Evolutionary conservation across 257 asterid genomes (phyloP), one percentile per base, ranked within the genome.

Genomic region (Euphrasia confusa): DNA sequence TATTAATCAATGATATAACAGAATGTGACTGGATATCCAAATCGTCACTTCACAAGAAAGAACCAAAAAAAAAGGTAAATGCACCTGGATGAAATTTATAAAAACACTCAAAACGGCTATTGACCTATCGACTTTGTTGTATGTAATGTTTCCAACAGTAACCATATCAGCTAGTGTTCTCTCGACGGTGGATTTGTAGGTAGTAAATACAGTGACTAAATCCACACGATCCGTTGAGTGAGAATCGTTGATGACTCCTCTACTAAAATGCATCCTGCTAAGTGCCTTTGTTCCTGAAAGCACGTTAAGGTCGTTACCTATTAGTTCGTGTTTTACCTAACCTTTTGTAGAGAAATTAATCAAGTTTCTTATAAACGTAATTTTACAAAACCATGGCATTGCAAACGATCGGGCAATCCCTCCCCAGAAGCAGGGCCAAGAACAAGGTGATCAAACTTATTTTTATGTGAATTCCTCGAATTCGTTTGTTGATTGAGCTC

Each of bases 371-470:
- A 15, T 54, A 21, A 68, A 55, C 2, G 6, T 21, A 40, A 58
- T 50, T 50, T 49, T 26, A 33, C 18, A 39, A 67, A 59, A 88
- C 98, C 95, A 83, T 65, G 73, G 83, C 98, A 91, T 21, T 91
- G 98, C 75, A 88, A 68, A 54, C 95, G 98, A 72, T 83, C 89
- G 35, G 78, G 69, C 69, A 81, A 60, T 15, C 97, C 90, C 76
- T 86, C 79, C 44, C 97, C 97, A 2, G 95, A 84, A 66, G 96
- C 95, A 66, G 95, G 89, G 63, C 96, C 99, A 47, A 84, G 82
- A 69, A 84, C 68, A 54, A 89, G 77, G 82, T 65, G 96, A 80
- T 83, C 88, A 13, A 67, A 71, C 61, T 92, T 92, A 73, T 77
- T 78, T 60, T 57, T 72, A 39, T 33, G 78, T 10, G 64, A 72